Conservation (phyloP, 352 stramenopile genomes). For the Sclerospora graminicola region DNA sequence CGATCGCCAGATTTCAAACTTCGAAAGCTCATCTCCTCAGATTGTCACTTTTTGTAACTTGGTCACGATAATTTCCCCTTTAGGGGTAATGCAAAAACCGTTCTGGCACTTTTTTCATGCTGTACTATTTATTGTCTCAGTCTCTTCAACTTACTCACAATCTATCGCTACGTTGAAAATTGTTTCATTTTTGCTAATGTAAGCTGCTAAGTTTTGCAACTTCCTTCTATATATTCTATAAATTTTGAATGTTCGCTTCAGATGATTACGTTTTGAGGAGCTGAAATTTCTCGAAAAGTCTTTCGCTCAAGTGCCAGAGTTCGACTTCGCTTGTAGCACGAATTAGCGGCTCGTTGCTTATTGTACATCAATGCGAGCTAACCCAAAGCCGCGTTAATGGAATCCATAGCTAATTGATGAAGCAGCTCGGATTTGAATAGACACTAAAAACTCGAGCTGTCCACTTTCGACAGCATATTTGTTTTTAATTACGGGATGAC, state of each 20-base stretch:
- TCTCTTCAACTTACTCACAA: constrained; percentile 60
- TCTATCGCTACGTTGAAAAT: constrained; percentile 66
- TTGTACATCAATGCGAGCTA: constrained; percentile 97
- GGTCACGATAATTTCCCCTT: constrained; percentile 62
- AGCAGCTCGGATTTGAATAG: constrained; percentile 31
- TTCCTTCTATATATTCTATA: too few relatives aligned
- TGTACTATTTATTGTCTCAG: constrained; percentile 51
- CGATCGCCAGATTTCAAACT: constrained; percentile 72
- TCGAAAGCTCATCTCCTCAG: constrained; percentile 44
- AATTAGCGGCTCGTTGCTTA: constrained; percentile 90
- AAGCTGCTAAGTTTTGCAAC: too few relatives aligned
- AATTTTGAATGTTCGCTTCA: constrained; percentile 55
- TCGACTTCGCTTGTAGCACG: constrained; percentile 44
- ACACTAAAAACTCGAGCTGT: constrained; percentile 62
- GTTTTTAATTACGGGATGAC: constrained; percentile 52
- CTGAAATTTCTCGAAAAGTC: constrained; percentile 62
- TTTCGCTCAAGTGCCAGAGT: constrained; percentile 65
- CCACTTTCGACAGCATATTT: constrained; percentile 56
- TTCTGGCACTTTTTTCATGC: constrained; percentile 60
- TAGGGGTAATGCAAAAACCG: constrained; percentile 75
- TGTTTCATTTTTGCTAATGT: constrained; percentile 55
- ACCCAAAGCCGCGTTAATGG: constrained; percentile 56
- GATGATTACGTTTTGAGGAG: constrained; percentile 57
- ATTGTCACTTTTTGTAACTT: constrained; percentile 29
- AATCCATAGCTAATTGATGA: constrained; percentile 61